Evolutionary conservation across 1,139 yeast genomes (phyloP).

Genomic region (Neolecta irregularis): DNA sequence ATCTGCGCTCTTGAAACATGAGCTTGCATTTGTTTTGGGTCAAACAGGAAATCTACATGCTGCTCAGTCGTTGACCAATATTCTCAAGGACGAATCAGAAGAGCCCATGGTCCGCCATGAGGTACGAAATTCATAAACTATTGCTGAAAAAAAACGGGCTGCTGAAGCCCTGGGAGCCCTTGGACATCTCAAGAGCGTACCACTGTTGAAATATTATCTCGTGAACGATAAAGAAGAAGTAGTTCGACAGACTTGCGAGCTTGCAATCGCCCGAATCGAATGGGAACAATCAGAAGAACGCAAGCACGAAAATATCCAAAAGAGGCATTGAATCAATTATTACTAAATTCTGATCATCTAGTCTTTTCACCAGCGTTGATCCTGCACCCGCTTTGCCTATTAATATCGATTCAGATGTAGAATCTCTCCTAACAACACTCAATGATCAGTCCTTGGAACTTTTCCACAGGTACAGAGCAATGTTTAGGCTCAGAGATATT

Average conservation of each 20-base stretch:
- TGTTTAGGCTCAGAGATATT: slow-evolving; percentile 92
- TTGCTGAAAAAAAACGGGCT: slow-evolving; percentile 28
- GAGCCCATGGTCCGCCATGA: slow-evolving; percentile 91
- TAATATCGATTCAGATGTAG: slow-evolving; percentile 40
- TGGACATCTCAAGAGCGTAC: slow-evolving; percentile 66
- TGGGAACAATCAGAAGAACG: slow-evolving; percentile 71
- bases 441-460: slow-evolving; percentile 66
- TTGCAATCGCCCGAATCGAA: slow-evolving; percentile 83
- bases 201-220: slow-evolving; percentile 45
- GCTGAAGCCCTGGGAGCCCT: slow-evolving; percentile 97
- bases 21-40: slow-evolving; percentile 95
- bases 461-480: slow-evolving; percentile 92
- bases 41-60: slow-evolving; percentile 77
- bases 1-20: slow-evolving; percentile 91
- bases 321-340: slow-evolving; percentile 32
- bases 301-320: slow-evolving; percentile 50
- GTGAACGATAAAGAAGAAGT: slow-evolving; percentile 49
- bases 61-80: slow-evolving; percentile 59
- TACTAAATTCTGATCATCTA: background rate
- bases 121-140: slow-evolving; percentile 9
- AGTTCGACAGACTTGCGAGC: slow-evolving; percentile 92
- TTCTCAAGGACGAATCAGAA: slow-evolving; percentile 51
- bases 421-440: slow-evolving; percentile 48
- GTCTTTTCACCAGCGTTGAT: slow-evolving; percentile 60
- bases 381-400: slow-evolving; percentile 94